A percentile compares a stretch with the other conserved stretches of the same genome.
These are phyloP conservation scores for Mortierella sp. DNA, from an alignment of 371 early-diverging fungal genomes.

Conservation along the genomic window DNA sequence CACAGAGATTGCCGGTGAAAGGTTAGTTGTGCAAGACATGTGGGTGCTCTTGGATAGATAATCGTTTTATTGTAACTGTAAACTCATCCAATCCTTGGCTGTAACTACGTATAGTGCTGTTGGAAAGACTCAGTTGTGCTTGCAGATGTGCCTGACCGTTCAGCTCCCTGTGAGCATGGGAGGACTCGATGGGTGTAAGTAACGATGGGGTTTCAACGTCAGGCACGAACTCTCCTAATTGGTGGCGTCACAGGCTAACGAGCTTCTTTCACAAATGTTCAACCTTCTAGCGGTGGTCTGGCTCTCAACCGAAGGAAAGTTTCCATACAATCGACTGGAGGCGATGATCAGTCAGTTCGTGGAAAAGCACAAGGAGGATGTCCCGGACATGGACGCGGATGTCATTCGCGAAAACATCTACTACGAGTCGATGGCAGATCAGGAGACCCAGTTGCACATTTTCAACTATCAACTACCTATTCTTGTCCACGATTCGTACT, in stretches of 20 bases:
- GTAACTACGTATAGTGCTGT: conserved; percentile 62
- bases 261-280: background rate
- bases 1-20: conserved; percentile 76
- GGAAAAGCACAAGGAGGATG: conserved; percentile 35
- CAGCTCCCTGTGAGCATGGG: conserved; percentile 71
- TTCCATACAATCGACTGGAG: conserved; percentile 66
- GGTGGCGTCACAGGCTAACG: background rate
- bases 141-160: conserved; percentile 80
- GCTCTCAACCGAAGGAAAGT: conserved; percentile 73
- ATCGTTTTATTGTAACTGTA: background rate
- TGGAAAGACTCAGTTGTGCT: conserved; percentile 87
- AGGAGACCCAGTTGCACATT: conserved; percentile 79
- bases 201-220: no score
- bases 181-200: conserved; percentile 71
- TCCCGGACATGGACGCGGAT: conserved; percentile 27
- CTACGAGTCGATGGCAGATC: conserved; percentile 73
- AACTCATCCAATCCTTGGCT: background rate
- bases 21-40: conserved; percentile 42
- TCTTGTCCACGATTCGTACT: conserved; percentile 60
- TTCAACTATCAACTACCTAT: conserved; percentile 79
- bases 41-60: no score
- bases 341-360: conserved; percentile 60
- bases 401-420: conserved; percentile 63
- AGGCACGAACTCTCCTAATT: background rate
- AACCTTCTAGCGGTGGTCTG: conserved; percentile 64